Base-by-base conservation (phyloP, 208 protist species). In the Crithidia sp. region DNA sequence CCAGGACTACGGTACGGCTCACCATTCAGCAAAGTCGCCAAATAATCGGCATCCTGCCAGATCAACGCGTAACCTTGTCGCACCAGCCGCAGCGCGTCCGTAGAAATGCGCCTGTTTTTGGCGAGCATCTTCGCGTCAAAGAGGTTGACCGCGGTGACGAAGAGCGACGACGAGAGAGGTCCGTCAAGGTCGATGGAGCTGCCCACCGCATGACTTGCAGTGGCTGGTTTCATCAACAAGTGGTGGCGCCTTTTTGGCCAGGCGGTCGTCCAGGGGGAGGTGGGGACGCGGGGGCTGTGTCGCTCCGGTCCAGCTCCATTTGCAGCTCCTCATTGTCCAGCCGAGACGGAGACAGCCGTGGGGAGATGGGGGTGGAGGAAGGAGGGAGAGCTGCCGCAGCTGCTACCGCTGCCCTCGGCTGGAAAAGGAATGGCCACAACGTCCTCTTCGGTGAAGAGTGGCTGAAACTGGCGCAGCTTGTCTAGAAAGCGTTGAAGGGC, bases 381-480 rank as follows among this genome's bases (percentile, higher is more conserved):
- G 53, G 68, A 72, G 10, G 85, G 71, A 10, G 84, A 87, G n/a
- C 74, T 75, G n/a, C 67, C 57, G 19, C 72, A 71, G 47, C 77
- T 75, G 17, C 68, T 64, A 19, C 75, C 70, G 17, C 55, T 65
- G n/a, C 28, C 28, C 28, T 90, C 80, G 5, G 70, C 40, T 12
- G 83, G 78, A 59, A 89, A 94, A 1, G 88, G 78, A 65, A 92
- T 91, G 17, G 86, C 74, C 10, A 77, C 81, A 7, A 92, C 89
- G 69, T 97, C 92, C 45, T 97, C 92, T 58, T 97, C 92, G 0
- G 70, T 64, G 62, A 88, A 97, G 39, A 82, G 57, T 5, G 92
- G 92, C 76, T 97, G 87, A 5, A 79, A 60, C 17, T 82, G 83
- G 3, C 77, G 59, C 5, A 97, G 79, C 67, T 91, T 93, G 47